Conservation (phyloP, 768 basidiomycete species). For the Kwoniella shandongensis region DNA sequence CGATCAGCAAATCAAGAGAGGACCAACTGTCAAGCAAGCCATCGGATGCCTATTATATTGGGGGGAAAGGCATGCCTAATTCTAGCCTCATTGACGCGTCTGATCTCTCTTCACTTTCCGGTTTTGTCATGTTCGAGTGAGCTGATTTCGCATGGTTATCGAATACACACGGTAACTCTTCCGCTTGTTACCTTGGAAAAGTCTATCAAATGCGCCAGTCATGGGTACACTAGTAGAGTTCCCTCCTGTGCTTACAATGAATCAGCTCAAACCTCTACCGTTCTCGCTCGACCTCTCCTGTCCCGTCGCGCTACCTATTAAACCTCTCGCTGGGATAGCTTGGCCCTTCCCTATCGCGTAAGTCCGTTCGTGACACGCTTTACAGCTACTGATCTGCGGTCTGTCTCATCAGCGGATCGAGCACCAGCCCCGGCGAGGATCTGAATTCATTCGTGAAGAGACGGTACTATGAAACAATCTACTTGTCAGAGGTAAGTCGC, state of each 20-base stretch:
- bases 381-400: background rate
- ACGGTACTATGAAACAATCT: conserved; percentile 35
- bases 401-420: conserved; percentile 10
- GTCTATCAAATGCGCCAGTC: background rate
- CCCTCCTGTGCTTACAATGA: background rate
- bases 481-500: conserved; percentile 31
- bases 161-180: too few relatives aligned
- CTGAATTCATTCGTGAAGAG: conserved; percentile 3
- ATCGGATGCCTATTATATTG: too few relatives aligned
- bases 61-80: too few relatives aligned
- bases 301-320: conserved; percentile 23
- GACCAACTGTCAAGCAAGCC: too few relatives aligned
- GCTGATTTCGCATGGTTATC: too few relatives aligned
- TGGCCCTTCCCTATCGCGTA: conserved; percentile 25
- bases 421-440: background rate
- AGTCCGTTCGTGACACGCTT: background rate
- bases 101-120: too few relatives aligned
- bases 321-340: conserved; percentile 4
- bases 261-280: background rate
- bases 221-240: conserved; percentile 6
- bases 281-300: conserved; percentile 29
- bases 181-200: too few relatives aligned
- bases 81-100: too few relatives aligned
- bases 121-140: too few relatives aligned
- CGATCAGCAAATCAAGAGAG: too few relatives aligned